Evolutionary conservation across 352 stramenopile species (phyloP).

Genomic region (Phytophthora pseudosyringae): DNA sequence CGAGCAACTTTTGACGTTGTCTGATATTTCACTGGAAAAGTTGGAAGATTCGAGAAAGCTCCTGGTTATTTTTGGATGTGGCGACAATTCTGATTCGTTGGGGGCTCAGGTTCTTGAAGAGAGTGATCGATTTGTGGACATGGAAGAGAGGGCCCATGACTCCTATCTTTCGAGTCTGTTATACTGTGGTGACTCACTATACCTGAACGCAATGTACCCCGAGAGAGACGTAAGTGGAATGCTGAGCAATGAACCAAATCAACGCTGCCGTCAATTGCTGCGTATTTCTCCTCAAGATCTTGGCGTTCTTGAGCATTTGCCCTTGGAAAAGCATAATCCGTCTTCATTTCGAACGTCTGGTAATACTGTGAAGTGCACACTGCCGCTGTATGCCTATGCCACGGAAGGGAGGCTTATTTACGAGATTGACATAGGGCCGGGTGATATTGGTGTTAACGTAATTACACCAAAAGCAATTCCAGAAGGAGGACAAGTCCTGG

Average conservation of each 20-base stretch:
- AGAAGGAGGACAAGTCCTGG: slow-evolving; percentile 19
- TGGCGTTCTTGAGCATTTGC: slow-evolving; percentile 21
- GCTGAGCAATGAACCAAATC: slow-evolving; percentile 9
- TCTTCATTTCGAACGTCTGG: not conserved
- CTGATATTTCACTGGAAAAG: slow-evolving; percentile 19
- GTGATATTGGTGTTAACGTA: slow-evolving; percentile 47
- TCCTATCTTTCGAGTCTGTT: slow-evolving; percentile 61
- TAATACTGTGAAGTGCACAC: not conserved
- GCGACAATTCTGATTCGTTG: slow-evolving; percentile 15
- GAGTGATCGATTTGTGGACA: slow-evolving; percentile 39
- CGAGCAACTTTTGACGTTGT: slow-evolving; percentile 33
- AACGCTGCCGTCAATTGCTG: slow-evolving; percentile 23
- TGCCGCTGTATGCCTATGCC: slow-evolving; percentile 42
- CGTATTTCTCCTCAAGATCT: slow-evolving; percentile 35
- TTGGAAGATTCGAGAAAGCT: slow-evolving; percentile 35
- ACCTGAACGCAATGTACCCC: slow-evolving; percentile 52
- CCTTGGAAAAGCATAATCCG: slow-evolving; percentile 2
- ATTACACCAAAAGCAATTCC: slow-evolving; percentile 31
- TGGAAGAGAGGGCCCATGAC: slow-evolving; percentile 37
- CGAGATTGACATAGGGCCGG: slow-evolving; percentile 50
- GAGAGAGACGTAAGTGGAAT: slow-evolving; percentile 16
- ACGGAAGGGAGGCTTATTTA: slow-evolving; percentile 66
- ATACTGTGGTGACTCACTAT: slow-evolving; percentile 49
- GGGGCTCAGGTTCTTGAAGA: slow-evolving; percentile 31
- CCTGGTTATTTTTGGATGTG: slow-evolving; percentile 35